These are phyloP conservation scores for Leavenworthia alabamica DNA, from an alignment of 345 rosid genomes.

Conservation along the genomic window DNA sequence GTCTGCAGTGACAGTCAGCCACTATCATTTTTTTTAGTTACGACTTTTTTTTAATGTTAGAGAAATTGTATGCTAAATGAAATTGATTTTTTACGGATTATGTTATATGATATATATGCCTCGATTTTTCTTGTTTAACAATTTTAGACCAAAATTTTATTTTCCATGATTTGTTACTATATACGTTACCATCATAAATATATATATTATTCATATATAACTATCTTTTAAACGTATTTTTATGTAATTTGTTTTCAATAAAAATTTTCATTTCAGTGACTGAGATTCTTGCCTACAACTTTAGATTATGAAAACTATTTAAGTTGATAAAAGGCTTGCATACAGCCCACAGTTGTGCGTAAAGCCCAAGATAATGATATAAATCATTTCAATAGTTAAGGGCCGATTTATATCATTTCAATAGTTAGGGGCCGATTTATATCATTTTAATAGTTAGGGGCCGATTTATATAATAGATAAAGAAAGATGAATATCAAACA, in stretches of 20 bases:
- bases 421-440: too few relatives aligned
- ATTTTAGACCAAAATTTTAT: neutral
- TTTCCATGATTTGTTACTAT: neutral
- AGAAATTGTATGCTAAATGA: neutral
- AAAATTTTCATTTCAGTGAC: neutral
- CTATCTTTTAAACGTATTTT: neutral
- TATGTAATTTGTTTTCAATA: neutral
- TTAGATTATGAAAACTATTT: neutral
- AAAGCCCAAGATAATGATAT: too few relatives aligned
- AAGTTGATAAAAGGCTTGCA: neutral
- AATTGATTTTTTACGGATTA: too few relatives aligned
- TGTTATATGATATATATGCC: too few relatives aligned
- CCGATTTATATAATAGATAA: too few relatives aligned
- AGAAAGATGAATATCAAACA: neutral
- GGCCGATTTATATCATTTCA: too few relatives aligned
- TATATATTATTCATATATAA: neutral
- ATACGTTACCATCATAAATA: neutral
- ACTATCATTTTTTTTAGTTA: neutral
- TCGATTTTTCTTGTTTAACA: neutral
- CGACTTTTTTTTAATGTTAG: neutral
- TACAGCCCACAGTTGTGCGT: neutral
- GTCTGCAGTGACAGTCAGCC: constrained; percentile 10
- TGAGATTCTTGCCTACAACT: neutral
- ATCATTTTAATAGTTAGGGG: too few relatives aligned
- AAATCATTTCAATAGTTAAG: too few relatives aligned